phyloP scores from a whole-genome alignment of 805 yeast genomes.

The Kluyveromyces dobzhanskii region DNA sequence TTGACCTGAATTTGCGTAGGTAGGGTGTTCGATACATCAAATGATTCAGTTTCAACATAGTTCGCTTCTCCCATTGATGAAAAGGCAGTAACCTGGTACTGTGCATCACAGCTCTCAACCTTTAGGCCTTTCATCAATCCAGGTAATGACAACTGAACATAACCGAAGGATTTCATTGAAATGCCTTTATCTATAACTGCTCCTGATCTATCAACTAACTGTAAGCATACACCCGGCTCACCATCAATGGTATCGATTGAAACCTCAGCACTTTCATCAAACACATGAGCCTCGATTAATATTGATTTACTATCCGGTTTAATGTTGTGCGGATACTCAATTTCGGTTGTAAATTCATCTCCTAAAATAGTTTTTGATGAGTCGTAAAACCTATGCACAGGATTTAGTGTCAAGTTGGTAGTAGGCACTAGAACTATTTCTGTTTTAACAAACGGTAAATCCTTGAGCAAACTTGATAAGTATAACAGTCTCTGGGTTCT shows the following conservation, averaged over 20 bases:
- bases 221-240: conserved; percentile 44
- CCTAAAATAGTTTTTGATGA: conserved; percentile 24
- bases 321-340: conserved; percentile 16
- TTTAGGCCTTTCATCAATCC: conserved; percentile 7
- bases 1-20: conserved; percentile 18
- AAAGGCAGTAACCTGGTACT: conserved; percentile 16
- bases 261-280: conserved; percentile 30
- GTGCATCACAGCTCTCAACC: conserved; percentile 16
- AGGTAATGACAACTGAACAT: conserved; percentile 50
- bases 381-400: conserved; percentile 50
- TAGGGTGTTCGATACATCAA: conserved; percentile 12
- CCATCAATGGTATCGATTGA: conserved; percentile 23
- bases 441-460: conserved; percentile 43
- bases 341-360: conserved; percentile 18
- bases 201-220: conserved; percentile 28
- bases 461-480: conserved; percentile 35
- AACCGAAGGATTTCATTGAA: conserved; percentile 77
- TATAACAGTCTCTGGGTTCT: conserved; percentile 54
- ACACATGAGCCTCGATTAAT: conserved; percentile 64
- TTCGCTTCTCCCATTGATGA: conserved; percentile 21
- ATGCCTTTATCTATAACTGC: conserved; percentile 42
- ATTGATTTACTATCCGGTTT: conserved; percentile 32
- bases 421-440: conserved; percentile 54
- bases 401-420: conserved; percentile 32
- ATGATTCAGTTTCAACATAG: conserved; percentile 9